phyloP scores from a whole-genome alignment of 1,284 basidiomycete species.

The Xerocomus amazonicus region DNA sequence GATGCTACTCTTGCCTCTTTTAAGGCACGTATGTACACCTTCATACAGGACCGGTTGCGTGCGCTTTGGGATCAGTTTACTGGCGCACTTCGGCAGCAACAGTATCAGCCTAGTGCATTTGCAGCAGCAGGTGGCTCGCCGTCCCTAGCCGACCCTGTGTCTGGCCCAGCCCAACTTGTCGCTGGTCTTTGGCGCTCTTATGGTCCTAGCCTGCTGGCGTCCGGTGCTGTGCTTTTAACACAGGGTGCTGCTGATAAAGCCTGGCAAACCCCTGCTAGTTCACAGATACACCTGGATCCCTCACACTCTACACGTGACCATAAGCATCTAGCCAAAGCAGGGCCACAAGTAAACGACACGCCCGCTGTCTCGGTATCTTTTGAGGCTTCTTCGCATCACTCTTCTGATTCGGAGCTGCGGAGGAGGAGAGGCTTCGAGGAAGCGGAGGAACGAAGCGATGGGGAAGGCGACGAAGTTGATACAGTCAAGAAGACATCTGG shows the following conservation, averaged over 20 bases:
- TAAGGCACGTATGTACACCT: constrained; percentile 57
- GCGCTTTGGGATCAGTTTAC: constrained; percentile 60
- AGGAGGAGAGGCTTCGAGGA: constrained; percentile 53
- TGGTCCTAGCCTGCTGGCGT: constrained; percentile 67
- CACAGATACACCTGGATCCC: constrained; percentile 26
- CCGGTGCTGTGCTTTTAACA: constrained; percentile 55
- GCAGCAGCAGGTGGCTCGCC: constrained; percentile 41
- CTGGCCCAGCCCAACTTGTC: constrained; percentile 59
- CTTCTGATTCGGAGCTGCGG: constrained; percentile 42
- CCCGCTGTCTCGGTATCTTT: constrained; percentile 34
- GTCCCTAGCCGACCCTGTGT: constrained; percentile 50
- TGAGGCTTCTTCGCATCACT: constrained; percentile 33
- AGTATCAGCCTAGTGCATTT: constrained; percentile 22
- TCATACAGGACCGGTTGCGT: constrained; percentile 60
- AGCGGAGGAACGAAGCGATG: constrained; percentile 62
- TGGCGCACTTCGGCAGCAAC: constrained; percentile 42
- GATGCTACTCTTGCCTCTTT: constrained; percentile 67
- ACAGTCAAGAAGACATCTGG: constrained; percentile 11
- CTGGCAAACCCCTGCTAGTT: constrained; percentile 26
- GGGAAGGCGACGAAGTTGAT: constrained; percentile 51
- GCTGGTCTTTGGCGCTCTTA: constrained; percentile 69
- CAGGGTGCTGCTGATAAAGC: constrained; percentile 37
- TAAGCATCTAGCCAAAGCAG: constrained; percentile 52
- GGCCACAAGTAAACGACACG: constrained; percentile 35
- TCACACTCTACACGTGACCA: constrained; percentile 37